A percentile compares a stretch with the other conserved stretches of the same genome.
These are phyloP conservation scores for Ophiocordyceps sinensis DNA, from an alignment of 2,329 filamentous ascomycete genomes.

Conservation along the genomic window DNA sequence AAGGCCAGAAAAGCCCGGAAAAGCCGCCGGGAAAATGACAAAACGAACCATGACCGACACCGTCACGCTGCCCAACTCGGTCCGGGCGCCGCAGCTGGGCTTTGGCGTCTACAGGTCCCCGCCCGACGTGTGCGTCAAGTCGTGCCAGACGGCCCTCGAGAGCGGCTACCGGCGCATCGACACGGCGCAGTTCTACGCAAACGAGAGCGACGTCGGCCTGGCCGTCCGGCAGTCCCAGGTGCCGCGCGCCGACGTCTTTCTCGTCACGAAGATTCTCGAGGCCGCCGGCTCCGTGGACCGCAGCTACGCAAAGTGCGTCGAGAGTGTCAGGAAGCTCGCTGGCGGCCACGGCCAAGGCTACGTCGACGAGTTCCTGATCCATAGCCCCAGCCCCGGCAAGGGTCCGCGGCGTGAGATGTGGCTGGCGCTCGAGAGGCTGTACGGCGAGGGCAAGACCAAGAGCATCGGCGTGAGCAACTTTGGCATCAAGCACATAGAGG, in stretches of 20 bases:
- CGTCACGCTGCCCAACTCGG: constrained; percentile 9
- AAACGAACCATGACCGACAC: too few relatives aligned
- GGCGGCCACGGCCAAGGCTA: constrained; percentile 35
- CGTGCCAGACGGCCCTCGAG: constrained; percentile 39
- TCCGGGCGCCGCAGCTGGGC: constrained; percentile 46
- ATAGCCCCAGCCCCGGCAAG: constrained; percentile 42
- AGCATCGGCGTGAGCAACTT: constrained; percentile 63
- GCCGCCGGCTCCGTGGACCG: constrained; percentile 29
- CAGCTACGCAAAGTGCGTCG: constrained; percentile 43
- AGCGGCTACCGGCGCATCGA: constrained; percentile 48
- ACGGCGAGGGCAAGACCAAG: constrained; percentile 42
- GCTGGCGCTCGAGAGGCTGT: constrained; percentile 47
- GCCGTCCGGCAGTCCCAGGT: constrained; percentile 44
- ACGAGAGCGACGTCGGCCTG: constrained; percentile 51
- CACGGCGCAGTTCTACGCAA: constrained; percentile 47
- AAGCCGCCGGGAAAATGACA: too few relatives aligned
- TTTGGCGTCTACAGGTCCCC: constrained; percentile 56
- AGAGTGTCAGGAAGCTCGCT: constrained; percentile 49
- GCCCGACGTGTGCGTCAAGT: constrained; percentile 35
- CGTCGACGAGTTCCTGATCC: constrained; percentile 58
- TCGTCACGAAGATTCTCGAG: constrained; percentile 55
- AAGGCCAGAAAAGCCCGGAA: too few relatives aligned
- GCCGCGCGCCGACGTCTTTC: constrained; percentile 43
- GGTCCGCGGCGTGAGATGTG: constrained; percentile 47
- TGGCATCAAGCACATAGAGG: constrained; percentile 51